Evolutionary conservation across 768 basidiomycete species (phyloP).

Genomic region (Termitomyces sp.): DNA sequence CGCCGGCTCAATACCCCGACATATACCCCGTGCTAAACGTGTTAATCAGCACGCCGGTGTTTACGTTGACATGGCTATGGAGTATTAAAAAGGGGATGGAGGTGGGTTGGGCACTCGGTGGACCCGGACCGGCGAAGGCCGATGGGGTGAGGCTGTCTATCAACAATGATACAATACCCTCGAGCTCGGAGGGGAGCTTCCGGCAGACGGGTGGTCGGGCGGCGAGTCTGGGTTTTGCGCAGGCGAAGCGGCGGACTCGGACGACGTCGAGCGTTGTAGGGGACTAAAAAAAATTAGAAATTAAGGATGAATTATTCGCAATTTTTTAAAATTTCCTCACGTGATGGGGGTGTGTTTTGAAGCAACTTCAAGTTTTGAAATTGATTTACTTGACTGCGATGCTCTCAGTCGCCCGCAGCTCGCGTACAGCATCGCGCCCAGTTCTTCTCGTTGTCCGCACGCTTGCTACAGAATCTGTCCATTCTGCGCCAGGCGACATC

Average conservation of each 20-base stretch:
- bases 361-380: background rate
- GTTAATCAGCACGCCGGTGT: slow-evolving; percentile 74
- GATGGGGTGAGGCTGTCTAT: slow-evolving; percentile 5
- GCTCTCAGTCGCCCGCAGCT: slow-evolving; percentile 10
- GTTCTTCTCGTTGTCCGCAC: slow-evolving; percentile 30
- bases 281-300: background rate
- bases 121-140: slow-evolving; percentile 28
- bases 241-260: background rate
- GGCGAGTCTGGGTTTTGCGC: slow-evolving; percentile 15
- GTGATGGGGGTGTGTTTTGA: background rate
- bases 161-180: background rate
- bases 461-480: slow-evolving; percentile 38
- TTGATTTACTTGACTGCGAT: background rate
- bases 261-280: background rate
- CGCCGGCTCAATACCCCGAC: slow-evolving; percentile 80
- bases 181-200: slow-evolving; percentile 6
- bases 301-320: too few relatives aligned
- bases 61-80: slow-evolving; percentile 84
- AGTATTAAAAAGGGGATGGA: slow-evolving; percentile 78
- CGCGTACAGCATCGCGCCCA: slow-evolving; percentile 13
- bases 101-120: slow-evolving; percentile 74
- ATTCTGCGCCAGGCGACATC: slow-evolving; percentile 28
- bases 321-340: background rate
- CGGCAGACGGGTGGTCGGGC: slow-evolving; percentile 19
- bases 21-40: slow-evolving; percentile 84